Conservation (phyloP, 31 red algal genomes). For the Odonthalia washingtoniensis region DNA sequence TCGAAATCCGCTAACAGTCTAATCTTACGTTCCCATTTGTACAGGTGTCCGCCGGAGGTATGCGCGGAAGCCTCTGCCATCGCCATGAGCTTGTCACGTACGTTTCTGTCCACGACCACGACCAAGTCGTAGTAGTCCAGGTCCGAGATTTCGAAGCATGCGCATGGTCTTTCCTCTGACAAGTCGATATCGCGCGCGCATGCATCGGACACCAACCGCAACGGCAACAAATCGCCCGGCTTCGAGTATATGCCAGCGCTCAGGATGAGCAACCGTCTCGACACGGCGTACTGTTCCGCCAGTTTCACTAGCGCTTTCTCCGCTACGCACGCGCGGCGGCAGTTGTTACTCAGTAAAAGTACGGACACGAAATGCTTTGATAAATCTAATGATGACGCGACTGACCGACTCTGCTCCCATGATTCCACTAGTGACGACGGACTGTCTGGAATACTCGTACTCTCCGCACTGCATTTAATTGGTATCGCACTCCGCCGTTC, state of each 20-base stretch:
- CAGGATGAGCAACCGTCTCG: conserved; percentile 60
- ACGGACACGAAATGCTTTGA: conserved; percentile 58
- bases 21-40: conserved; percentile 73
- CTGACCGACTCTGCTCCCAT: conserved; percentile 48
- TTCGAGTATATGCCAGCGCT: conserved; percentile 59
- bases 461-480: not conserved
- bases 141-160: conserved; percentile 62
- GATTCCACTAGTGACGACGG: conserved; percentile 41
- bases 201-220: conserved; percentile 48
- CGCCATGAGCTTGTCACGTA: conserved; percentile 44
- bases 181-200: conserved; percentile 58
- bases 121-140: conserved; percentile 73
- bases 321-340: conserved; percentile 53
- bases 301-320: conserved; percentile 50
- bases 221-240: conserved; percentile 63
- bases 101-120: conserved; percentile 57
- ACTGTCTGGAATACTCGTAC: conserved; percentile 35
- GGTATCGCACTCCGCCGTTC: no score
- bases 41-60: conserved; percentile 56
- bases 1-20: conserved; percentile 67
- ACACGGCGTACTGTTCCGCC: conserved; percentile 57
- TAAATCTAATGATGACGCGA: conserved; percentile 55
- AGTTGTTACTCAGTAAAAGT: conserved; percentile 59
- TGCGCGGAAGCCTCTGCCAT: conserved; percentile 58
- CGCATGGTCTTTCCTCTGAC: conserved; percentile 68